These are phyloP conservation scores for Xylaria bambusicola DNA, from an alignment of 495 filamentous ascomycete genomes.

Conservation along the genomic window DNA sequence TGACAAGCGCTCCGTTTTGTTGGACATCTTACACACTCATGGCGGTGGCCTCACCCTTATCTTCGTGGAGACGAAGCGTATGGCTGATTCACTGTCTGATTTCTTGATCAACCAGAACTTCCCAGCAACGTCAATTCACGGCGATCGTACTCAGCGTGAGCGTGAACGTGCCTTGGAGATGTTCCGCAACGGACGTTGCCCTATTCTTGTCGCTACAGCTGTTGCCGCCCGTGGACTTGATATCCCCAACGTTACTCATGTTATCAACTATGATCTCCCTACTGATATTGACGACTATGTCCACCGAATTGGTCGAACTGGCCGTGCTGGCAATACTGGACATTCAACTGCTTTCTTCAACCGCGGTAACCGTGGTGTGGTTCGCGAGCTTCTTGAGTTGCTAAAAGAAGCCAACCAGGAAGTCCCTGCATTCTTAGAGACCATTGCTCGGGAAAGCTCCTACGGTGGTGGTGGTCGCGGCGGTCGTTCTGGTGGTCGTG, in stretches of 20 bases:
- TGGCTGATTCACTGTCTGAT: constrained; percentile 96
- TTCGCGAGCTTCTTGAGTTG: constrained; percentile 90
- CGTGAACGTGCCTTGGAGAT: constrained; percentile 96
- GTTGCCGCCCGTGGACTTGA: constrained; percentile 94
- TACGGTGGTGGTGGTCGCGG: constrained; percentile 74
- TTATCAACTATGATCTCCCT: constrained; percentile 98
- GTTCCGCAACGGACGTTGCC: constrained; percentile 94
- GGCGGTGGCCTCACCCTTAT: constrained; percentile 90
- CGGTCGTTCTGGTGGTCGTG: constrained; percentile 65
- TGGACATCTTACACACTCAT: constrained; percentile 96
- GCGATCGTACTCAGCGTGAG: constrained; percentile 96
- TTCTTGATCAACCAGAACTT: constrained; percentile 98
- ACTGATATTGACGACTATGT: constrained; percentile 99
- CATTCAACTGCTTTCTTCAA: constrained; percentile 99
- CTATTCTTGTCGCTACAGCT: constrained; percentile 94
- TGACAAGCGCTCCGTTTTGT: constrained; percentile 96
- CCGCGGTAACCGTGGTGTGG: constrained; percentile 96
- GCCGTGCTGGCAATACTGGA: constrained; percentile 98
- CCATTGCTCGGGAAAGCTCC: constrained; percentile 89
- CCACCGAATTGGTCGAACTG: constrained; percentile 99
- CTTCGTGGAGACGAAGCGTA: constrained; percentile 99
- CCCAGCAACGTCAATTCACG: constrained; percentile 98
- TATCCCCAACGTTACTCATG: constrained; percentile 98
- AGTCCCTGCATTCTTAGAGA: constrained; percentile 89
- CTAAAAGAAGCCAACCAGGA: constrained; percentile 98